Percentiles rank a stretch among this genome's conserved stretches.
phyloP scores from a whole-genome alignment of 768 basidiomycete genomes.

The Hirschioporus abietinus region DNA sequence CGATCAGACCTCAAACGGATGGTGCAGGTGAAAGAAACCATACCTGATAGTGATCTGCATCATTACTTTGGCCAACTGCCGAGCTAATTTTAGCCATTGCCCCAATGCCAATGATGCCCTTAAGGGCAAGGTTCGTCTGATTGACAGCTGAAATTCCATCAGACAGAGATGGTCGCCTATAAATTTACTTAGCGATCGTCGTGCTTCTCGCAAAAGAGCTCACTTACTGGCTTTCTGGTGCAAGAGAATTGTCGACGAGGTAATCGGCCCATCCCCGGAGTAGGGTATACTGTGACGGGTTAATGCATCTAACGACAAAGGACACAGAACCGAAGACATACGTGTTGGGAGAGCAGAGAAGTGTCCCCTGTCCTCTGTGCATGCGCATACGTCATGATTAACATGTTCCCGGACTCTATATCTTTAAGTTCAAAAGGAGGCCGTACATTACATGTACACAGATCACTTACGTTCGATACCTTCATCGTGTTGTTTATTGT shows the following conservation, averaged over 20 bases:
- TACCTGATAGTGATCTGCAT: conserved; percentile 22
- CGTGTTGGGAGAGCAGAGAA: neutral
- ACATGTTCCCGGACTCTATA: conserved; percentile 5
- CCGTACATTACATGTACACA: neutral
- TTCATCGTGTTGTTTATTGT: neutral
- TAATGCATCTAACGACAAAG: neutral
- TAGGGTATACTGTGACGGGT: conserved; percentile 17
- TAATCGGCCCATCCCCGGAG: conserved; percentile 21
- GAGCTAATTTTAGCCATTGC: conserved; percentile 54
- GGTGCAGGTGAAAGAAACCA: conserved; percentile 7
- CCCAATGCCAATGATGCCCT: conserved; percentile 62
- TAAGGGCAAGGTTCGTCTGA: conserved; percentile 67
- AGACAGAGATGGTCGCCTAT: neutral
- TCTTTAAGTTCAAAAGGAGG: conserved; percentile 18
- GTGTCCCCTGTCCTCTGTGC: neutral
- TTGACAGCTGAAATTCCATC: conserved; percentile 29
- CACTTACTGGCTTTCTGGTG: neutral
- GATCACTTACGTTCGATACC: conserved; percentile 3
- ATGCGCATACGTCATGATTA: conserved; percentile 4
- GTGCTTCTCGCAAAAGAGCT: neutral
- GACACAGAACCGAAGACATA: neutral
- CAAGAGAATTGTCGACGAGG: conserved; percentile 16
- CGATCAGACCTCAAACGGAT: neutral
- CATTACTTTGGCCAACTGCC: conserved; percentile 14
- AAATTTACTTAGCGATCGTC: neutral